phyloP scores from a whole-genome alignment of 768 basidiomycete genomes.

The Calvatia gigantea region DNA sequence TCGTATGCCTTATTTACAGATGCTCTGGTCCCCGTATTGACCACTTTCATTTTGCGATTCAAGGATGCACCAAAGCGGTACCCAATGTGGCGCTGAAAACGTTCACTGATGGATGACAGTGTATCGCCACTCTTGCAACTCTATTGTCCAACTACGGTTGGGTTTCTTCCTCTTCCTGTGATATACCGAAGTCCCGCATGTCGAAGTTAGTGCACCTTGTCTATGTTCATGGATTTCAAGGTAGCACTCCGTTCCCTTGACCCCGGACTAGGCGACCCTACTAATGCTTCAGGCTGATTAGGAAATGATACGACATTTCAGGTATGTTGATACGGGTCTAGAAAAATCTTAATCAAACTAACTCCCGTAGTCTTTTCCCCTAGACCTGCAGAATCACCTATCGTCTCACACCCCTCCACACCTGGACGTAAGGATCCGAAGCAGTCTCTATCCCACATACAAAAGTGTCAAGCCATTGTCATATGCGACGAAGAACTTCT shows the following conservation, averaged over 20 bases:
- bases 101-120: background rate
- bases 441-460: slow-evolving; percentile 57
- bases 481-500: slow-evolving; percentile 46
- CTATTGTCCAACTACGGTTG: background rate
- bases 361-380: slow-evolving; percentile 46
- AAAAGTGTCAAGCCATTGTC: slow-evolving; percentile 53
- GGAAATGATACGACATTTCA: slow-evolving; percentile 60
- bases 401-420: slow-evolving; percentile 29
- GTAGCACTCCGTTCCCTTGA: slow-evolving; percentile 23
- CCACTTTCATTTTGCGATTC: too few species aligned
- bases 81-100: too few species aligned
- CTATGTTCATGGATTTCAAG: slow-evolving; percentile 59
- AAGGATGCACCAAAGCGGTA: too few species aligned
- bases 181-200: slow-evolving; percentile 3
- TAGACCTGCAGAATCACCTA: slow-evolving; percentile 45
- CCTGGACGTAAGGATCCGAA: slow-evolving; percentile 36
- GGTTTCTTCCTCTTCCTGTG: background rate
- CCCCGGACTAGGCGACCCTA: background rate
- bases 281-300: slow-evolving; percentile 16
- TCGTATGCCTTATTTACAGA: too few species aligned
- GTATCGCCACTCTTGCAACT: background rate
- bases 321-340: slow-evolving; percentile 25
- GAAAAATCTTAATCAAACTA: slow-evolving; percentile 1
- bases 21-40: too few species aligned
- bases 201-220: slow-evolving; percentile 42